Evolutionary conservation across 1,284 basidiomycete genomes (phyloP), one percentile per base, ranked within the genome.

Genomic region (Psilocybe mexicana): DNA sequence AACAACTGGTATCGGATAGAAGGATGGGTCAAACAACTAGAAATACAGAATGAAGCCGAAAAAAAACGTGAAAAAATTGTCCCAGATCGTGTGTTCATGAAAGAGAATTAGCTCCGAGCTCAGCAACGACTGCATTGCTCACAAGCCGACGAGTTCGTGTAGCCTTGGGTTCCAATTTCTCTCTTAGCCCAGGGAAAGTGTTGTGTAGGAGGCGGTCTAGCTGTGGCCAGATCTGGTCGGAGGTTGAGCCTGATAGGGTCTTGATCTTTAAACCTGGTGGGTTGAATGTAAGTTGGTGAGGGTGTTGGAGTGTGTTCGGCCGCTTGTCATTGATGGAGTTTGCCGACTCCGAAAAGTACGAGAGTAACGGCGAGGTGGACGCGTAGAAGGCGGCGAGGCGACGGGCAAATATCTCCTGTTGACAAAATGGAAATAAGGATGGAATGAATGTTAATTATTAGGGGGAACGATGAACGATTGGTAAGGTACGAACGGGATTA

Each of bases 161-260:
- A 53, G 77, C 75, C 45, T 72, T 71, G 14, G 72, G 71, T 36
- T 78, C 76, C n/a, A 69, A 64, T n/a, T 82, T 79, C 68, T 85
- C 81, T 55, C 76, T 79, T 55, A 91, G 67, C 6, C 68, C 65
- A 2, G 89, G 86, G 66, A 88, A 89, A 6, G 78, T 70, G n/a
- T 76, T 73, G 47, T 76, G 74, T 14, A 94, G 75, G 23, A 84
- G 74, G 35, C 72, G 72, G 58, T 92, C 88, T 4, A 96, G 79
- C 64, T 87, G 78, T 1, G 92, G 93, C 92, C 93, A 96, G 64
- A 98, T 97, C 75, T 97, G 93, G 71, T 98, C 93, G 24, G 92
- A 94, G 14, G 93, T 93, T 61, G 81, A 78, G 4, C 96, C 96
- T 26, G 81, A 77, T n/a, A 98, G 74, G 10, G 87, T 87, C 61